phyloP scores from a whole-genome alignment of 2,329 filamentous ascomycete genomes.

The Ceratocystis cubensis region DNA sequence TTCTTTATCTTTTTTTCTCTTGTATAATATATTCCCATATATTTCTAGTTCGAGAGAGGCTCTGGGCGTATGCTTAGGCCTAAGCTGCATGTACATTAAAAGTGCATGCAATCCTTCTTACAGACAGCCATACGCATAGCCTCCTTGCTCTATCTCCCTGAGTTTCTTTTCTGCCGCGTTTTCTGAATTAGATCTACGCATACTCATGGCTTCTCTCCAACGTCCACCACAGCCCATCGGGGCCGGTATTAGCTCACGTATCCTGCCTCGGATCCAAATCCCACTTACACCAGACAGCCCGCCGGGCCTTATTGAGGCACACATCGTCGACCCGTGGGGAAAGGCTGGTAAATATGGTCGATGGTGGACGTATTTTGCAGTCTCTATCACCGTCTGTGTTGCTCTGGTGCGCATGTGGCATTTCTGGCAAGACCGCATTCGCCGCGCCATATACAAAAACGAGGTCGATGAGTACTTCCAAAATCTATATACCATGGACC shows the following conservation, averaged over 20 bases:
- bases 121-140: background rate
- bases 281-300: slow-evolving; percentile 48
- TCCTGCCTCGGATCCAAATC: slow-evolving; percentile 36
- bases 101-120: background rate
- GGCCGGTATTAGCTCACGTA: background rate
- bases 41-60: background rate
- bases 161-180: background rate
- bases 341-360: slow-evolving; percentile 74
- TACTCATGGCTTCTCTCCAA: slow-evolving; percentile 2
- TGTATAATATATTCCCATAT: background rate
- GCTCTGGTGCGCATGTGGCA: slow-evolving; percentile 67
- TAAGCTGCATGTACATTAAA: background rate
- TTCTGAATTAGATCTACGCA: background rate
- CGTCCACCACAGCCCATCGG: slow-evolving; percentile 31
- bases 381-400: slow-evolving; percentile 56
- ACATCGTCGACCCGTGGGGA: slow-evolving; percentile 64
- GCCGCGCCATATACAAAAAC: slow-evolving; percentile 69
- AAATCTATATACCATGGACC: slow-evolving; percentile 39
- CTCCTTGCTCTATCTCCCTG: background rate
- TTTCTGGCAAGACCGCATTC: slow-evolving; percentile 85
- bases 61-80: background rate
- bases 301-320: slow-evolving; percentile 48
- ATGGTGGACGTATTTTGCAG: slow-evolving; percentile 78
- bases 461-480: slow-evolving; percentile 56
- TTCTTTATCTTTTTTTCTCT: background rate